Conservation (phyloP, 441 rosid genomes). For the Lepidium campestre region DNA sequence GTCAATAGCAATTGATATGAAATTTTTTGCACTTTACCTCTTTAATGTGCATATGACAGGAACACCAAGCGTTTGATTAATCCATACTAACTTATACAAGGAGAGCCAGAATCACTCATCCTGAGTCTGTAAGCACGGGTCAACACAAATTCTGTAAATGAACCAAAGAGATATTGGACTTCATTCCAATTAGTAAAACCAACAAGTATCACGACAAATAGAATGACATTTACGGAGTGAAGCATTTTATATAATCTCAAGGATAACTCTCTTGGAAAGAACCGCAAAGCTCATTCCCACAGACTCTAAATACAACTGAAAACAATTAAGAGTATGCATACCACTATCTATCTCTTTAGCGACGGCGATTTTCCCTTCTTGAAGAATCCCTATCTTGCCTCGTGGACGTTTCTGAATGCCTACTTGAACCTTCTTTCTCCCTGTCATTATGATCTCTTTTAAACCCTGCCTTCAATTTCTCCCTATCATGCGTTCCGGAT, state of each 20-base stretch:
- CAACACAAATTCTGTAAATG: background rate
- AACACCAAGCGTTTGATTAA: background rate
- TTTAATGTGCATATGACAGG: background rate
- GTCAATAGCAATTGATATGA: background rate
- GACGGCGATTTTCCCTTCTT: slow-evolving; percentile 31
- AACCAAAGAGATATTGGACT: background rate
- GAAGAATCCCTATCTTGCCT: slow-evolving; percentile 42
- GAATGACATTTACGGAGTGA: background rate
- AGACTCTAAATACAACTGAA: background rate
- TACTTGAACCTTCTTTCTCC: slow-evolving; percentile 35
- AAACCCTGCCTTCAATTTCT: slow-evolving; percentile 28
- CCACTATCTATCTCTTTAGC: slow-evolving; percentile 25
- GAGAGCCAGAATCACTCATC: background rate
- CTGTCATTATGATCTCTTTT: slow-evolving; percentile 32
- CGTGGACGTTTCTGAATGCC: slow-evolving; percentile 33
- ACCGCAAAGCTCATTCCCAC: background rate
- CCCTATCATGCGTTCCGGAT: slow-evolving; percentile 30
- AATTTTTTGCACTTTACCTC: background rate
- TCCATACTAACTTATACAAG: background rate
- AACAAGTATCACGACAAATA: slow-evolving; percentile 4
- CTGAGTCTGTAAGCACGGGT: background rate
- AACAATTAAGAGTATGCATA: background rate
- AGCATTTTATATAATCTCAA: background rate
- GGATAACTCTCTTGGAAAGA: background rate
- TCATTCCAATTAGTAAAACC: background rate